Conservation (phyloP, 2,329 filamentous ascomycete genomes). For the Didymella segeticola region DNA sequence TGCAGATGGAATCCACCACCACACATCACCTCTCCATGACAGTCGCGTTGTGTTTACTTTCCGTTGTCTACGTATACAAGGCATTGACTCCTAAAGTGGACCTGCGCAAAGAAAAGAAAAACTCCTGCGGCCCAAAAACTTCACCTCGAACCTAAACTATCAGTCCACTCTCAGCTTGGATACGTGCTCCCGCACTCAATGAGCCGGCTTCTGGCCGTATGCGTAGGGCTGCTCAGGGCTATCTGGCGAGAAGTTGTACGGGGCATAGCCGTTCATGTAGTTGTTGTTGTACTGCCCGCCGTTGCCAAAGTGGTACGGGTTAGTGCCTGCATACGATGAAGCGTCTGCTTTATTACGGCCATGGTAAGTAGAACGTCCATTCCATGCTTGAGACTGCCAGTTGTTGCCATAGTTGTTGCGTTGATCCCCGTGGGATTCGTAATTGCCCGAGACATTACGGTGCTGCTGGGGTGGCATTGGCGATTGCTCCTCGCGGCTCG, state of each 20-base stretch:
- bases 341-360: slow-evolving; percentile 34
- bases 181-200: neutral
- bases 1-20: no score
- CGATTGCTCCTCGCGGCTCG: slow-evolving; percentile 17
- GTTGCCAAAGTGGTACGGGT: slow-evolving; percentile 30
- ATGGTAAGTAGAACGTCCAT: slow-evolving; percentile 17
- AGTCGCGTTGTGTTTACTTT: neutral
- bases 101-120: no score
- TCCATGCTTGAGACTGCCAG: slow-evolving; percentile 26
- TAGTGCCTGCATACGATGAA: slow-evolving; percentile 24
- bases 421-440: slow-evolving; percentile 24
- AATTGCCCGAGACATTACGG: slow-evolving; percentile 12
- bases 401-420: slow-evolving; percentile 22
- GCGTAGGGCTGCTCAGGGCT: slow-evolving; percentile 28
- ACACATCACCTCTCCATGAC: no score
- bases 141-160: no score
- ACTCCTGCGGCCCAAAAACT: no score
- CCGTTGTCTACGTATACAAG: neutral
- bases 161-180: no score
- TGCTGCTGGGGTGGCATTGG: slow-evolving; percentile 22
- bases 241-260: slow-evolving; percentile 20
- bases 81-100: neutral
- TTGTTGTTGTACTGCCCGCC: slow-evolving; percentile 24
- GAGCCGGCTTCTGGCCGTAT: slow-evolving; percentile 21
- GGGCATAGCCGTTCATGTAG: slow-evolving; percentile 28